Conservation (phyloP, 163 green algal genomes). For the Chlorella variabilis region DNA sequence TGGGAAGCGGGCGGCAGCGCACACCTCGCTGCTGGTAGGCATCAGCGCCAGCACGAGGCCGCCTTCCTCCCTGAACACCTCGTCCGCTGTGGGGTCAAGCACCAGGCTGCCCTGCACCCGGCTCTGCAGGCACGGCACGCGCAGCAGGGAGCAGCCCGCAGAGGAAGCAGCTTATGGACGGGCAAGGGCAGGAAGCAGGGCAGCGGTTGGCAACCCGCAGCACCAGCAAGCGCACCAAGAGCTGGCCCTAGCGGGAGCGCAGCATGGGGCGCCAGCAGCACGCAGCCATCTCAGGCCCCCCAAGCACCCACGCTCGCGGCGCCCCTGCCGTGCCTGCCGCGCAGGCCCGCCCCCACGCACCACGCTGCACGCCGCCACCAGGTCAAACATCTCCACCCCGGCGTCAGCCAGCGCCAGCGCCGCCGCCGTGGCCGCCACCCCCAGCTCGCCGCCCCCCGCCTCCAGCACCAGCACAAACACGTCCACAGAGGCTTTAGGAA, state of each 20-base stretch:
- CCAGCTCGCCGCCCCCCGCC: constrained; percentile 73
- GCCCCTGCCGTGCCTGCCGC: too few species aligned
- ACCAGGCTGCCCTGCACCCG: constrained; percentile 60
- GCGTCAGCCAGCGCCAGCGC: constrained; percentile 83
- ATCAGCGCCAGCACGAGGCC: constrained; percentile 67
- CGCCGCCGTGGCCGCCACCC: constrained; percentile 68
- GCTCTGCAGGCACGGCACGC: constrained; percentile 47
- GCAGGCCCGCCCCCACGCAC: constrained; percentile 52
- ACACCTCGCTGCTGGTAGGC: constrained; percentile 58
- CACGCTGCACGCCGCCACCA: constrained; percentile 77
- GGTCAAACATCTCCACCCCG: constrained; percentile 77
- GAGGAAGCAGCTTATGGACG: too few species aligned
- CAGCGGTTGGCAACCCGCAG: too few species aligned
- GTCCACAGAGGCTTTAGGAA: constrained; percentile 78
- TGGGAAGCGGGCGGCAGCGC: background rate
- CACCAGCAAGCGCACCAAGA: too few species aligned
- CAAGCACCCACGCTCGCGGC: too few species aligned
- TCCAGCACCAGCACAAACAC: constrained; percentile 75
- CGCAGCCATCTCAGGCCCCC: too few species aligned
- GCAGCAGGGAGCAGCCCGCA: too few species aligned
- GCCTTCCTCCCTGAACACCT: constrained; percentile 65
- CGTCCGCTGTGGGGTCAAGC: constrained; percentile 72
- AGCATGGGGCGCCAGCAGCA: too few species aligned
- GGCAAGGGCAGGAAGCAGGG: too few species aligned
- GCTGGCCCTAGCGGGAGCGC: too few species aligned